Evolutionary conservation across 2,329 filamentous ascomycete species (phyloP), one percentile per base, ranked within the genome.

Genomic region (Pseudocercospora pini-densiflorae): DNA sequence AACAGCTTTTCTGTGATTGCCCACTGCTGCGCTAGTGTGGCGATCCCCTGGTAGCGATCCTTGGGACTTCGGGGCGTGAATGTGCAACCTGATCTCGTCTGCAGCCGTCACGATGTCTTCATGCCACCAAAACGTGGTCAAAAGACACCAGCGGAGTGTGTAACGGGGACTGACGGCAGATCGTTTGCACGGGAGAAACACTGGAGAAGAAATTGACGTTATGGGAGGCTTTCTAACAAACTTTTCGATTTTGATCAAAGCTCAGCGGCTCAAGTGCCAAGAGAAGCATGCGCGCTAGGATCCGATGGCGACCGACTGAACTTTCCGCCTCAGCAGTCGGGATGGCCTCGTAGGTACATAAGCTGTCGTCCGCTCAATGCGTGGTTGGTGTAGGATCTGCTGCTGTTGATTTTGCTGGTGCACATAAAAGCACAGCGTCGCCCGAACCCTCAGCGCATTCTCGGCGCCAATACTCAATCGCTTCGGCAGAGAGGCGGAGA

Each of bases 1-100:
- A 24, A 19, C 23, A 24, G 49, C 14, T 53, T 53, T 23, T 53
- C 49, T 19, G 49, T 53, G 49, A 53, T 29, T 2, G 49, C 49
- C 6, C 49, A 27, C 10, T 16, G 49, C 7, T 23, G 21, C 49
- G 23, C 49, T 53, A 53, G 49, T 24, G 49, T 27, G 21, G 7
- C 49, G 24, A 53, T 53, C n/a, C 47, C 40, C 47, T 51, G 47
- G 47, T 51, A 53, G 19, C 49, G 49, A 53, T 53, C 9, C 49
- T 27, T 53, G 49, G 21, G 21, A 24, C 47, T 24, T 19, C 47
- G 16, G 45, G 45, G 45, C 45, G 45, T 47, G 45, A 10, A 19
- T 5, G 45, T 47, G 45, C n/a, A 47, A 47, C 21, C 19, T 16
- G 23, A 53, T 45, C 45, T 47, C 45, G 45, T 3, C 21, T 47